Percentiles rank a stretch among this genome's conserved stretches.
These are phyloP conservation scores for Trichomonascaceae sp. DNA, from an alignment of 1,139 yeast species.

Conservation along the genomic window DNA sequence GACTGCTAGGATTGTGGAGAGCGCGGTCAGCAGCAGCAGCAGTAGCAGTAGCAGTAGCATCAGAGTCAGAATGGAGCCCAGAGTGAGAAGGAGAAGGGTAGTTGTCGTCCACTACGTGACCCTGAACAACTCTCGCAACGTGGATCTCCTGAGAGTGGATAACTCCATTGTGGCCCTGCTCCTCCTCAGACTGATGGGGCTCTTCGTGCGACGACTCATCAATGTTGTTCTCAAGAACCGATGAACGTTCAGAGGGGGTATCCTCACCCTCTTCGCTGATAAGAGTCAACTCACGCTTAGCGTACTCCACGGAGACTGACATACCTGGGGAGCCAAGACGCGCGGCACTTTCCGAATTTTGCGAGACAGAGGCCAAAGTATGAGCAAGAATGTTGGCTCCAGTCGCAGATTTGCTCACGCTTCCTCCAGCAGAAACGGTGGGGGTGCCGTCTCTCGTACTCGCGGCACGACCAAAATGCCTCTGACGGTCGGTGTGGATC, in stretches of 20 bases:
- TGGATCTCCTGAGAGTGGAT: conserved; percentile 72
- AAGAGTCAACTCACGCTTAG: not conserved
- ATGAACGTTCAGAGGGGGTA: not conserved
- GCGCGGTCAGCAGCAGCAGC: conserved; percentile 13
- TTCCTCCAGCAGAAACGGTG: not conserved
- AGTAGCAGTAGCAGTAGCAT: conserved; percentile 4
- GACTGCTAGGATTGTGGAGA: no score
- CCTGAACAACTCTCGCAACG: conserved; percentile 91
- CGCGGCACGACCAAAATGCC: conserved; percentile 76
- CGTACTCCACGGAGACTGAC: not conserved
- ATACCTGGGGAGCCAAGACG: not conserved
- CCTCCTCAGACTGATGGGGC: conserved; percentile 20
- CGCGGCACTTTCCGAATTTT: not conserved
- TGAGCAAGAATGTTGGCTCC: no score
- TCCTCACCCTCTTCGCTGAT: conserved; percentile 3
- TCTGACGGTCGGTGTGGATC: conserved; percentile 96
- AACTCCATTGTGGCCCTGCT: conserved; percentile 26
- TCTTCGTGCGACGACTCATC: conserved; percentile 18
- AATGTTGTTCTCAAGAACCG: not conserved
- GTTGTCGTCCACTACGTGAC: conserved; percentile 93
- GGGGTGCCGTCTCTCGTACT: conserved; percentile 22
- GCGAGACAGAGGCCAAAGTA: not conserved
- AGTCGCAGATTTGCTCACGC: not conserved
- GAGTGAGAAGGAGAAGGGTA: conserved; percentile 29
- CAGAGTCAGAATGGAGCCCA: conserved; percentile 11